Conservation (phyloP, 768 basidiomycete species). For the Boletellus sp. region DNA sequence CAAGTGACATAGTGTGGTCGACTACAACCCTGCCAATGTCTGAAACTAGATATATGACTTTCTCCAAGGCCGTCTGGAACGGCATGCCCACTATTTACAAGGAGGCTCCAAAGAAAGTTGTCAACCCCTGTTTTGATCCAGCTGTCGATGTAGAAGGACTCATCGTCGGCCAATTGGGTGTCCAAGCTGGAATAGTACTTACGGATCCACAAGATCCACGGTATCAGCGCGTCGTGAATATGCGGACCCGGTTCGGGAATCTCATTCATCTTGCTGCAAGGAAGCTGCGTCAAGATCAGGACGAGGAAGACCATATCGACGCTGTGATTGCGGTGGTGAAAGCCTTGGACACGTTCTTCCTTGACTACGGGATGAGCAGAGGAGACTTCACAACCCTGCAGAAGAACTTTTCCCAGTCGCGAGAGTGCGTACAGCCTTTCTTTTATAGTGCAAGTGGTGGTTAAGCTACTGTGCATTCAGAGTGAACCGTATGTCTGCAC, state of each 20-base stretch:
- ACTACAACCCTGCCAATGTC: not conserved
- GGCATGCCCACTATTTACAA: constrained; percentile 71
- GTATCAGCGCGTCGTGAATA: constrained; percentile 57
- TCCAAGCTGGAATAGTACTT: constrained; percentile 72
- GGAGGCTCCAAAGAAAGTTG: constrained; percentile 53
- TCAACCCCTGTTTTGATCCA: constrained; percentile 53
- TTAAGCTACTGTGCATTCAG: constrained; percentile 31
- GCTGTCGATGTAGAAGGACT: constrained; percentile 70
- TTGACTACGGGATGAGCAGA: constrained; percentile 65
- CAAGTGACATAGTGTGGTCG: constrained; percentile 29
- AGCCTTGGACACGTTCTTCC: constrained; percentile 71
- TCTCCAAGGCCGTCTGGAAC: constrained; percentile 71
- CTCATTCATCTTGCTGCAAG: constrained; percentile 65
- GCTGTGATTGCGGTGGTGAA: constrained; percentile 70
- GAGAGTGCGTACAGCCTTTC: constrained; percentile 20
- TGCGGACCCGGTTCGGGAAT: constrained; percentile 63
- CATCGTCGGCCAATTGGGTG: constrained; percentile 58
- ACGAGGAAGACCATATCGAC: constrained; percentile 82
- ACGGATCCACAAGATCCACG: constrained; percentile 70
- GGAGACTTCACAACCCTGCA: constrained; percentile 58
- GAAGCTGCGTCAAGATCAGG: constrained; percentile 55
- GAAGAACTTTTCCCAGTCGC: constrained; percentile 37
- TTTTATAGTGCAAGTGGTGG: not conserved
- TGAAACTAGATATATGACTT: constrained; percentile 56
- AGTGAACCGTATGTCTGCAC: constrained; percentile 61